Percentiles rank a stretch among this genome's conserved stretches.
Conservation (phyloP, 129 eudicot species). For the Dittrichia graveolens region DNA sequence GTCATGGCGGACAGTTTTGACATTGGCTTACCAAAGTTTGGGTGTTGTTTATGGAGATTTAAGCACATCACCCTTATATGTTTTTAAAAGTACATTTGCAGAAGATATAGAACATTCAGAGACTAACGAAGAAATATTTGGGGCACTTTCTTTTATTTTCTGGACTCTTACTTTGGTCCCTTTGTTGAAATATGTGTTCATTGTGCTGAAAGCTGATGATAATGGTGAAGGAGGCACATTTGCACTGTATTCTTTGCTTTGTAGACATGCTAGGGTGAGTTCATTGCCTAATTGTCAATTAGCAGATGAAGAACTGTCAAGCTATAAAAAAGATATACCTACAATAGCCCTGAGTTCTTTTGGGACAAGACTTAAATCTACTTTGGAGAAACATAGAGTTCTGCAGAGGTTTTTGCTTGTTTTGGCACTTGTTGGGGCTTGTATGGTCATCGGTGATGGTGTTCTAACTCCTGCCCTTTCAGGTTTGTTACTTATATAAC, state of each 20-base stretch:
- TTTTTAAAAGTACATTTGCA: conserved; percentile 86
- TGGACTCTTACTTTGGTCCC: conserved; percentile 94
- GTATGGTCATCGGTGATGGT: conserved; percentile 99
- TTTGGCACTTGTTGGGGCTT: conserved; percentile 90
- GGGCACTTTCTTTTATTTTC: conserved; percentile 82
- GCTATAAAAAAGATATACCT: conserved; percentile 58
- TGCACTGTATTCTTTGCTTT: conserved; percentile 81
- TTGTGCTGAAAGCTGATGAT: conserved; percentile 92
- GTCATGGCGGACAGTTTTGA: conserved; percentile 79
- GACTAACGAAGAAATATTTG: conserved; percentile 88
- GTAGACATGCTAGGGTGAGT: conserved; percentile 87
- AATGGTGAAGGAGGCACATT: conserved; percentile 99
- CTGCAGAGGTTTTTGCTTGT: conserved; percentile 77
- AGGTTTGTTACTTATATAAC: conserved; percentile 36
- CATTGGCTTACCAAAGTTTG: conserved; percentile 93
- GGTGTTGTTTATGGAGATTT: conserved; percentile 99
- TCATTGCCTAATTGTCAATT: conserved; percentile 79
- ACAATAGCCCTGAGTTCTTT: conserved; percentile 44
- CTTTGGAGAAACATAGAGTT: conserved; percentile 74
- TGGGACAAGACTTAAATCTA: conserved; percentile 73
- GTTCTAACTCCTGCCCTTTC: conserved; percentile 92
- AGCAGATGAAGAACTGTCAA: conserved; percentile 84
- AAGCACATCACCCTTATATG: conserved; percentile 92
- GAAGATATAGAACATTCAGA: conserved; percentile 88
- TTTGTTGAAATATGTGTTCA: conserved; percentile 81